These are phyloP conservation scores for Neurospora crassa DNA, from an alignment of 2,329 filamentous ascomycete species.

Conservation along the genomic window DNA sequence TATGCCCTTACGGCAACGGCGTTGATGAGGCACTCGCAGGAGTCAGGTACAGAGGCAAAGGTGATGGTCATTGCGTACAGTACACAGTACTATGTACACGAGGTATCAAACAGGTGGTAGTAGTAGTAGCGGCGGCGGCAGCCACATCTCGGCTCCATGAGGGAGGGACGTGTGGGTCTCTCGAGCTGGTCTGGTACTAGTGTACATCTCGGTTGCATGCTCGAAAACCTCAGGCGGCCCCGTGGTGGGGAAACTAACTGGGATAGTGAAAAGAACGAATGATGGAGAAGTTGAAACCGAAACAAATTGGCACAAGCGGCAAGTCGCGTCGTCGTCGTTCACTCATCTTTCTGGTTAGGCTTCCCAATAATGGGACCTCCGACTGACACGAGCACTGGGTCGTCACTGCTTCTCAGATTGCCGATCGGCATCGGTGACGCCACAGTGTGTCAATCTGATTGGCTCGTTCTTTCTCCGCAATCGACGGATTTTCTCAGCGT, in stretches of 20 bases:
- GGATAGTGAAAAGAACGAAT: neutral
- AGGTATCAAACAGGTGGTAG: neutral
- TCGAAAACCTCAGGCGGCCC: neutral
- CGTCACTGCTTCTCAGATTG: conserved; percentile 1
- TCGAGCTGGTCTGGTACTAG: neutral
- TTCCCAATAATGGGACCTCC: neutral
- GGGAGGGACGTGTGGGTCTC: neutral
- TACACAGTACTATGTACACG: too few species aligned
- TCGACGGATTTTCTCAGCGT: neutral
- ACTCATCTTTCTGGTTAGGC: neutral
- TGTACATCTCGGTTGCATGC: neutral
- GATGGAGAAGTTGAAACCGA: neutral
- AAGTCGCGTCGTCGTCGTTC: neutral
- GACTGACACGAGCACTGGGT: neutral
- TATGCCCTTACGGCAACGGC: neutral
- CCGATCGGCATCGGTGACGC: conserved; percentile 16
- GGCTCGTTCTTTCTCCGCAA: neutral
- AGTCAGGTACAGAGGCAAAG: neutral
- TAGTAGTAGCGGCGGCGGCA: neutral
- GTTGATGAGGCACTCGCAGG: neutral
- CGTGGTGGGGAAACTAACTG: neutral
- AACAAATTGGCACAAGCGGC: neutral
- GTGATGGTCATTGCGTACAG: neutral
- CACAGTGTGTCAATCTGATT: conserved; percentile 9
- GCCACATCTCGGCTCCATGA: neutral